phyloP scores from a whole-genome alignment of 495 filamentous ascomycete genomes.

The Gamarada debralockiae region DNA sequence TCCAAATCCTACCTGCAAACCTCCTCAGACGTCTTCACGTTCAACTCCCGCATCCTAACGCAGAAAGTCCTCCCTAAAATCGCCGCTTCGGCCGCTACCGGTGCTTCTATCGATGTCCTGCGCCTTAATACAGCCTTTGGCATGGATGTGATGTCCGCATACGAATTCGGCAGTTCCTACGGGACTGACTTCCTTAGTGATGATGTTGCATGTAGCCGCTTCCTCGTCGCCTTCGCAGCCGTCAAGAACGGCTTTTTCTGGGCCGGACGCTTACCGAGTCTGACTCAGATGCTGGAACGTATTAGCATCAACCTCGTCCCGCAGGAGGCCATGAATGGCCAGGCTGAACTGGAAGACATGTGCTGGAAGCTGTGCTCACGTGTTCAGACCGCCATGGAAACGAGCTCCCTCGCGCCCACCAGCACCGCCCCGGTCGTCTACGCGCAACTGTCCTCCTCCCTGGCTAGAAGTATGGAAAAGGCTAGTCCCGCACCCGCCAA shows the following conservation, averaged over 20 bases:
- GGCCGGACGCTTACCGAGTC: conserved; percentile 46
- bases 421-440: conserved; percentile 8
- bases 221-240: background rate
- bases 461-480: conserved; percentile 1
- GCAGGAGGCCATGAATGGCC: background rate
- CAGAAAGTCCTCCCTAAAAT: conserved; percentile 6
- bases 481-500: background rate
- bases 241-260: conserved; percentile 6
- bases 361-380: conserved; percentile 6
- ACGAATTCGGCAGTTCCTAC: conserved; percentile 46
- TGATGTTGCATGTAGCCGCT: background rate
- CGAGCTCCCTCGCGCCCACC: background rate
- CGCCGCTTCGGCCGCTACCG: conserved; percentile 7
- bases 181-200: conserved; percentile 46
- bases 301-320: conserved; percentile 58
- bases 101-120: conserved; percentile 37
- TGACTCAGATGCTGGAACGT: conserved; percentile 49
- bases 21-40: conserved; percentile 36
- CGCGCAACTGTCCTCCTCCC: background rate
- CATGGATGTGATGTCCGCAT: conserved; percentile 54
- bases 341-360: conserved; percentile 3
- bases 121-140: conserved; percentile 45
- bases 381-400: background rate
- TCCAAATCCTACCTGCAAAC: conserved; percentile 70
- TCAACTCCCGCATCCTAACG: conserved; percentile 1